Evolutionary conservation across 2,329 filamentous ascomycete species (phyloP).

Genomic region (Hortaea werneckii): DNA sequence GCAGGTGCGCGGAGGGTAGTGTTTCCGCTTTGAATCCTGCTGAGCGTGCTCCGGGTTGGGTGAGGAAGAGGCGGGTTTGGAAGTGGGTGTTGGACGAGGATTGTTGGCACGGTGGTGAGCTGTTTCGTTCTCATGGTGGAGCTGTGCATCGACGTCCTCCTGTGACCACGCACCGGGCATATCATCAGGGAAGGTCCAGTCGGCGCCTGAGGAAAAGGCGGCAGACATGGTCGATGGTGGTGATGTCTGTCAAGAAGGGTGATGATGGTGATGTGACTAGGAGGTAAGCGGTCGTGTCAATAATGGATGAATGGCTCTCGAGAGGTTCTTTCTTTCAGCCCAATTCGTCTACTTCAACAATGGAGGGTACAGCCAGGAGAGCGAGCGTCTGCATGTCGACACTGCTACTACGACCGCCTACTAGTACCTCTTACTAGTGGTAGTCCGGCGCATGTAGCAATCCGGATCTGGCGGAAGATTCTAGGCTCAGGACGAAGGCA

Average conservation of each 20-base stretch:
- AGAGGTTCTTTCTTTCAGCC: no score
- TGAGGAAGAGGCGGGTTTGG: neutral
- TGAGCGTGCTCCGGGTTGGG: conserved; percentile 4
- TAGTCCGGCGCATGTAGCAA: no score
- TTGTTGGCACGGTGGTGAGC: neutral
- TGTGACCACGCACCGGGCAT: conserved; percentile 26
- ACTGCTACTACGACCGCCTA: no score
- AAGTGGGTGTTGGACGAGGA: neutral
- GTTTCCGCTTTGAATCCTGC: neutral
- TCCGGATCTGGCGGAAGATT: no score
- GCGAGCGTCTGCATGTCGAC: no score
- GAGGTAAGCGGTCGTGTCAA: no score
- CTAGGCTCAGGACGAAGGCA: no score
- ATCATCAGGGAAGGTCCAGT: conserved; percentile 40
- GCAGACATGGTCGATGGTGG: neutral
- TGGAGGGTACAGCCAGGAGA: no score
- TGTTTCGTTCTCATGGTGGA: conserved; percentile 5
- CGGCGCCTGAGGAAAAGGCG: conserved; percentile 29
- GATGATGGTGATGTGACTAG: neutral
- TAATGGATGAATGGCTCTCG: no score
- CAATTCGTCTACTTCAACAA: no score
- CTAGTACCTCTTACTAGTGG: no score
- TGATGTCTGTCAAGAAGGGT: neutral
- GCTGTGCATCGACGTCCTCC: conserved; percentile 9
- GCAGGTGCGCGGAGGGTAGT: conserved; percentile 64